Evolutionary conservation across 192 early-diverging fungal genomes (phyloP).

Genomic region (Backusella westeae): DNA sequence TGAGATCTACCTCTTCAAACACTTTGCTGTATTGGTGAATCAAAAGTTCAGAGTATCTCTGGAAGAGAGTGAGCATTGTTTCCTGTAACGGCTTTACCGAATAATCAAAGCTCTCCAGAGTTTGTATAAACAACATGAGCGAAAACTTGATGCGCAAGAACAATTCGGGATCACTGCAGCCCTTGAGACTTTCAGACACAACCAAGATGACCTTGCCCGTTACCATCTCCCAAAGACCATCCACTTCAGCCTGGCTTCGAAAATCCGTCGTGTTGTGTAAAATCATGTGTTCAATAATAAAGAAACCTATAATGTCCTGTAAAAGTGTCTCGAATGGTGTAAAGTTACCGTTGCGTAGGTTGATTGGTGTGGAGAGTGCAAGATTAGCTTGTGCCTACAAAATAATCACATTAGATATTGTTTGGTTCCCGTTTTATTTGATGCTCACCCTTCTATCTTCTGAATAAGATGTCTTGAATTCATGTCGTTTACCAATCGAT

Average conservation of each 20-base stretch:
- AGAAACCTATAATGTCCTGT: slow-evolving; percentile 93
- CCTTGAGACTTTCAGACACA: slow-evolving; percentile 74
- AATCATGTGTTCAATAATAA: slow-evolving; percentile 90
- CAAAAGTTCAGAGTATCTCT: slow-evolving; percentile 75
- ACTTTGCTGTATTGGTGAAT: slow-evolving; percentile 63
- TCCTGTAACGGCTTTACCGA: slow-evolving; percentile 66
- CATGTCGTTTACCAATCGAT: slow-evolving; percentile 80
- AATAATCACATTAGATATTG: not conserved
- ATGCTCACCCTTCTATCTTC: slow-evolving; percentile 75
- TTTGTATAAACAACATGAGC: slow-evolving; percentile 86
- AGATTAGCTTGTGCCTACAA: slow-evolving; percentile 83
- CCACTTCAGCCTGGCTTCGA: slow-evolving; percentile 79
- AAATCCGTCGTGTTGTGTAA: slow-evolving; percentile 87
- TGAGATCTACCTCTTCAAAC: slow-evolving; percentile 52
- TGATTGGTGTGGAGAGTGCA: slow-evolving; percentile 71
- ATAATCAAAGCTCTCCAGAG: slow-evolving; percentile 85
- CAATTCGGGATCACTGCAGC: slow-evolving; percentile 74
- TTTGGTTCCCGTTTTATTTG: not conserved
- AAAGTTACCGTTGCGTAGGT: slow-evolving; percentile 63
- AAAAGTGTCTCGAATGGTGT: slow-evolving; percentile 70
- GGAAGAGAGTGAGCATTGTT: slow-evolving; percentile 73
- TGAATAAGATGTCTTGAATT: slow-evolving; percentile 86
- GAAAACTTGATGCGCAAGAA: slow-evolving; percentile 76
- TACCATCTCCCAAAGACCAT: slow-evolving; percentile 86
- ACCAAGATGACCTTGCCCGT: slow-evolving; percentile 80